Evolutionary conservation across 2,329 filamentous ascomycete genomes (phyloP).

Genomic region (Aspergillus thermomutatus): DNA sequence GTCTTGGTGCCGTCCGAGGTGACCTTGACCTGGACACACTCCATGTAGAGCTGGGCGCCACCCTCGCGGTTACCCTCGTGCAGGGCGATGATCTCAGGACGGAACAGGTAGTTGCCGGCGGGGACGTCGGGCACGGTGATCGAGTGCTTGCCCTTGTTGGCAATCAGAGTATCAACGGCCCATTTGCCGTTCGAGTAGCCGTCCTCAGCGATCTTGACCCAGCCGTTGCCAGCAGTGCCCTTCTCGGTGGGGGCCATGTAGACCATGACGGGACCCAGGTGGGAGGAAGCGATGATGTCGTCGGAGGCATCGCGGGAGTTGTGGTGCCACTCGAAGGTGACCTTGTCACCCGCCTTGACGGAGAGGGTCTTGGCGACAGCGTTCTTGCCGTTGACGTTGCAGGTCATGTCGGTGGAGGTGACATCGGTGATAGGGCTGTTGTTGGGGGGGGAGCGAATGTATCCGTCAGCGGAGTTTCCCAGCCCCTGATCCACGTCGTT

Average conservation of each 20-base stretch:
- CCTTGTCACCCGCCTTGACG: conserved; percentile 19
- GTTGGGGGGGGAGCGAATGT: conserved; percentile 20
- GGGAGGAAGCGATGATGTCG: conserved; percentile 22
- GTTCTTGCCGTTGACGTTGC: conserved; percentile 18
- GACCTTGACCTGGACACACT: conserved; percentile 22
- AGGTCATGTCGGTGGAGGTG: conserved; percentile 20
- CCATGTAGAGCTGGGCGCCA: conserved; percentile 23
- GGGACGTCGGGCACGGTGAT: conserved; percentile 19
- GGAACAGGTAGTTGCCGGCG: conserved; percentile 21
- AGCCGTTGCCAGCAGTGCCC: conserved; percentile 16
- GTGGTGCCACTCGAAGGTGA: conserved; percentile 25
- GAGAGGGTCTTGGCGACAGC: conserved; percentile 15
- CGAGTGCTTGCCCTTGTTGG: conserved; percentile 20
- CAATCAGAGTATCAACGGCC: conserved; percentile 18
- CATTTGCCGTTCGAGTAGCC: conserved; percentile 18
- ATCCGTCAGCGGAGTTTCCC: conserved; percentile 16
- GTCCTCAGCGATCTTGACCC: conserved; percentile 23
- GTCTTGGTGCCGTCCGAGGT: conserved; percentile 16
- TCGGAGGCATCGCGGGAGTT: conserved; percentile 12
- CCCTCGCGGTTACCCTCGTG: conserved; percentile 16
- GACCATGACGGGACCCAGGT: conserved; percentile 17
- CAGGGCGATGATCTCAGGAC: conserved; percentile 22
- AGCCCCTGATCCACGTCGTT: conserved; percentile 20
- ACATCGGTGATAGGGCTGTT: conserved; percentile 21
- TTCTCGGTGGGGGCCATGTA: conserved; percentile 20